A percentile compares a stretch with the other conserved stretches of the same genome.
phyloP scores from a whole-genome alignment of 1,284 basidiomycete genomes.

The Dichomitus squalens region DNA sequence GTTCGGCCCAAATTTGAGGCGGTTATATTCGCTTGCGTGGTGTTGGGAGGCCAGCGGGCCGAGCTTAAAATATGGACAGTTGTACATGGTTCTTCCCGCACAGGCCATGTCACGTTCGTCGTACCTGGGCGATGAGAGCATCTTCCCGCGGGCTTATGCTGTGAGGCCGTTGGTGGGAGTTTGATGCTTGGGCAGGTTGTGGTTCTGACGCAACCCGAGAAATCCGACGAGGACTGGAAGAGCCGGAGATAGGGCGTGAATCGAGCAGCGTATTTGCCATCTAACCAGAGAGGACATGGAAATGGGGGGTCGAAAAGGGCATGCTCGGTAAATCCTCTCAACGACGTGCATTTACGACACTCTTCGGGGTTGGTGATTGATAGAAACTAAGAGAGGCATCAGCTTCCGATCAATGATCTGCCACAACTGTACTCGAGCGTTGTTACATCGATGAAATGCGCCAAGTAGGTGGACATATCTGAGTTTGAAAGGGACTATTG shows the following conservation, averaged over 20 bases:
- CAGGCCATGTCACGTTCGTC: neutral
- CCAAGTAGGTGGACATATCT: constrained; percentile 2
- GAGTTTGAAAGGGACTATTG: constrained; percentile 12
- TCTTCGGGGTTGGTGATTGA: constrained; percentile 12
- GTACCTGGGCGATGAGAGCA: constrained; percentile 17
- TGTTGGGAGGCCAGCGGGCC: constrained; percentile 75
- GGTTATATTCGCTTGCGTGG: constrained; percentile 78
- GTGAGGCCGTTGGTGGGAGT: neutral
- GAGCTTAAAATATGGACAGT: constrained; percentile 41
- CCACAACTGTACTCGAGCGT: neutral
- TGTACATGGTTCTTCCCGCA: neutral
- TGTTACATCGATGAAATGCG: neutral
- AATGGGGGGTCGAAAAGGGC: neutral
- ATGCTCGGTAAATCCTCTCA: neutral
- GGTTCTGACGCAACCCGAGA: constrained; percentile 19
- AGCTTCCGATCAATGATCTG: neutral
- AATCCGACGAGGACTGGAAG: constrained; percentile 2
- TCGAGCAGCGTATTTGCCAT: constrained; percentile 10
- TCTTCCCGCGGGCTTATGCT: constrained; percentile 4
- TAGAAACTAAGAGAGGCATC: neutral
- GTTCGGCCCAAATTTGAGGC: constrained; percentile 71
- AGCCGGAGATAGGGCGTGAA: neutral
- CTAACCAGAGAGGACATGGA: neutral
- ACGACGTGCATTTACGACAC: constrained; percentile 1
- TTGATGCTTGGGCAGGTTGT: neutral